These are phyloP conservation scores for Aspergillus costaricaensis DNA, from an alignment of 2,329 filamentous ascomycete genomes.

Conservation along the genomic window DNA sequence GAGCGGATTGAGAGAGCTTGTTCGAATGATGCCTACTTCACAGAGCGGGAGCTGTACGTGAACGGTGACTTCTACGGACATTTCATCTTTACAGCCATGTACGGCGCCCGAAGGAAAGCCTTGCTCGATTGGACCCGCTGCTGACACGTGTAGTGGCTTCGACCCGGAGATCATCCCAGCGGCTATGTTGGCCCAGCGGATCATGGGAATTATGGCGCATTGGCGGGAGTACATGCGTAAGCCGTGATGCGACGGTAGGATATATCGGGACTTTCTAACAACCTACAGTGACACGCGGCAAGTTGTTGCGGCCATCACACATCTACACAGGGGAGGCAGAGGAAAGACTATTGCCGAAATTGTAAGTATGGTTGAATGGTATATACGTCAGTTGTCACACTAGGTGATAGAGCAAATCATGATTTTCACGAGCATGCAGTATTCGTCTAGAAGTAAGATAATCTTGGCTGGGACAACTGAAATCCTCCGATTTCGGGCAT, in stretches of 20 bases:
- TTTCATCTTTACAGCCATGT: conserved; percentile 48
- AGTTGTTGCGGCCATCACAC: conserved; percentile 33
- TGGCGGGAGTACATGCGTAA: conserved; percentile 38
- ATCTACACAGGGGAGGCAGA: conserved; percentile 28
- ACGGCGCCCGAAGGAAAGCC: conserved; percentile 12
- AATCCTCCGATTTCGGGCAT: too few relatives aligned
- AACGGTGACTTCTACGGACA: conserved; percentile 51
- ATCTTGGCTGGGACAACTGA: too few relatives aligned
- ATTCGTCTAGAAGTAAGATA: too few relatives aligned
- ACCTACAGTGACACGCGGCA: conserved; percentile 28
- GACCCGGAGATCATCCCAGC: conserved; percentile 33
- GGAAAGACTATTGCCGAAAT: conserved; percentile 10
- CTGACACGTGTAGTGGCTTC: conserved; percentile 25
- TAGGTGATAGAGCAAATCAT: neutral
- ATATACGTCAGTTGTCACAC: neutral
- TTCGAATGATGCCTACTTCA: conserved; percentile 31
- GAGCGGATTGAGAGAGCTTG: conserved; percentile 30
- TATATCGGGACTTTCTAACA: conserved; percentile 21
- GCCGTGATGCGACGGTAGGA: conserved; percentile 9
- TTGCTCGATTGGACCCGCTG: neutral
- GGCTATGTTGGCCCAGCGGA: conserved; percentile 33
- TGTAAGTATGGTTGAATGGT: conserved; percentile 13
- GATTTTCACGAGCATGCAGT: too few relatives aligned
- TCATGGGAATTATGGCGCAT: conserved; percentile 38
- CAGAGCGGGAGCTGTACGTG: conserved; percentile 37